Evolutionary conservation across 192 early-diverging fungal genomes (phyloP).

Genomic region (Podila clonocystis): DNA sequence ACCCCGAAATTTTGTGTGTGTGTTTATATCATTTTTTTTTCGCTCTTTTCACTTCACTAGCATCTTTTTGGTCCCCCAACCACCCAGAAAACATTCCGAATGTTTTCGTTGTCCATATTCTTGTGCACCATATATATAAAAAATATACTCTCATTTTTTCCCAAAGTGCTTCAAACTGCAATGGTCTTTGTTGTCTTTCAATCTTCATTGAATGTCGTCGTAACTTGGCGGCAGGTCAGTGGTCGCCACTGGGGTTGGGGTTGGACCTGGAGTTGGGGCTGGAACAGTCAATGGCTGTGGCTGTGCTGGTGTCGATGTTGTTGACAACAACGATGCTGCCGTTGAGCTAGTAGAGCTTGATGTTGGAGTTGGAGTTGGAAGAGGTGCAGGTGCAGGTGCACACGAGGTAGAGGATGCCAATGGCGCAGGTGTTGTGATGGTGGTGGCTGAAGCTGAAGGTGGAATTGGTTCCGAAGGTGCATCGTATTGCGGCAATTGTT

Average conservation of each 20-base stretch:
- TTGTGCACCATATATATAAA: no score
- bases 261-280: conserved; percentile 1
- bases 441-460: conserved; percentile 7
- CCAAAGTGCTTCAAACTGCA: no score
- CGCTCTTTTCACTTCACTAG: not conserved
- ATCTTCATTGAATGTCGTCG: conserved; percentile 17
- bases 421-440: conserved; percentile 7
- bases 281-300: not conserved
- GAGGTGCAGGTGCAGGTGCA: not conserved
- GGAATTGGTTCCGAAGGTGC: conserved; percentile 13
- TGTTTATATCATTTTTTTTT: not conserved
- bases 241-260: conserved; percentile 2
- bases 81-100: not conserved
- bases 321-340: not conserved
- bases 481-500: conserved; percentile 32
- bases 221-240: conserved; percentile 41
- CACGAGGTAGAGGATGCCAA: not conserved
- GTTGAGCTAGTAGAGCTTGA: not conserved
- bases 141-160: no score
- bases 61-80: not conserved
- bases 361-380: not conserved
- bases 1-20: not conserved
- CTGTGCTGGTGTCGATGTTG: not conserved
- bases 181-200: no score
- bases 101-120: no score